Evolutionary conservation across 805 yeast species (phyloP), one percentile per base, ranked within the genome.

Genomic region (Cyberlindnera japonica): DNA sequence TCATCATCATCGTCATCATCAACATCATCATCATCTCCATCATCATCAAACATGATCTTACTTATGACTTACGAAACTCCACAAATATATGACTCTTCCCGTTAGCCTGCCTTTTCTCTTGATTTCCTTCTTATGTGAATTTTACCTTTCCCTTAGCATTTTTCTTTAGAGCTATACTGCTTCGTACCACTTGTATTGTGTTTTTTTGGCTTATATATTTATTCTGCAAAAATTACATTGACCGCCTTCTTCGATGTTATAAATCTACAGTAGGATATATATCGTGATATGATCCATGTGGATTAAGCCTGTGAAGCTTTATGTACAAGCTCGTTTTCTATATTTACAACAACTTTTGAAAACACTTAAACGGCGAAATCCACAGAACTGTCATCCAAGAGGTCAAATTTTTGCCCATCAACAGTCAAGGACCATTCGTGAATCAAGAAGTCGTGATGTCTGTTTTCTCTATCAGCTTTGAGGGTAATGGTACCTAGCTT

Each of bases 381-480:
- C 13, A 59, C 65, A 19, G 58, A 52, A 3, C 60, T 67, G 53
- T 81, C 88, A 6, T 65, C 65, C 41, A 78, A 53, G 17, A 81
- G 63, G 47, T 78, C 75, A 40, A 71, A 51, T 28, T 57, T 57
- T 20, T 71, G 63, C 44, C 70, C 77, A 30, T 68, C 73, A 12
- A 74, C 71, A 17, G 51, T 47, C 37, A 84, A 61, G 29, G 73
- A 69, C 91, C 93, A 84, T 46, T 75, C 77, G 15, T 69, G 67
- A 38, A 83, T 79, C 17, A 64, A 60, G 56, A 81, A 84, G 35
- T 74, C 76, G 28, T 76, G 77, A 33, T 68, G 65, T 48, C 75
- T 73, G 37, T 76, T 70, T 28, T 74, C 76, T 60, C 91, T 75
- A 41, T 74, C 73, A n/a, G 96, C 95, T 44, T 75, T 73, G 59